Evolutionary conservation across 495 filamentous ascomycete species (phyloP).

Genomic region (Aspergillus cavernicola): DNA sequence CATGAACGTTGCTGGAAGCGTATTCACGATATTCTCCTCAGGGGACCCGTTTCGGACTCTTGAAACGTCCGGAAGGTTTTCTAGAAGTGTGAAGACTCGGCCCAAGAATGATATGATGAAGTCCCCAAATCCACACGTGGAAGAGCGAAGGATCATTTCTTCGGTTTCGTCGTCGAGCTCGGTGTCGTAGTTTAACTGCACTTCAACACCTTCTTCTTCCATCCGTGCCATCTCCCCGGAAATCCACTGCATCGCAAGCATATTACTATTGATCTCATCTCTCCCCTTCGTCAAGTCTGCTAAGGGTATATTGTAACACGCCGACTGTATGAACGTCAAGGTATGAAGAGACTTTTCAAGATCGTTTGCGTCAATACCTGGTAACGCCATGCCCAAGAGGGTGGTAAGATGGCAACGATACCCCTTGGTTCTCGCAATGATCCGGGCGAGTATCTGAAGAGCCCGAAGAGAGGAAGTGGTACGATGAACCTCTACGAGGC

Average conservation of each 20-base stretch:
- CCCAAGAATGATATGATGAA: conserved; percentile 88
- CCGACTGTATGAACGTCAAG: conserved; percentile 87
- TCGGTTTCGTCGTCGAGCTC: conserved; percentile 85
- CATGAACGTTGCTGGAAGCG: conserved; percentile 84
- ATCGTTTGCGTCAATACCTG: conserved; percentile 97
- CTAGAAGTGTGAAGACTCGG: conserved; percentile 89
- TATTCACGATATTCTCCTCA: conserved; percentile 97
- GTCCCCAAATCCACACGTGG: conserved; percentile 87
- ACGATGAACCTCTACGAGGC: conserved; percentile 93
- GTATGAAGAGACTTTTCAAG: conserved; percentile 94
- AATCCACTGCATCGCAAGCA: conserved; percentile 90
- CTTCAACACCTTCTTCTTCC: conserved; percentile 78
- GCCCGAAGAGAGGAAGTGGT: conserved; percentile 91
- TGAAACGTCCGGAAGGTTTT: conserved; percentile 90
- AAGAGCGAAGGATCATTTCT: conserved; percentile 88
- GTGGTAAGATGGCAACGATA: conserved; percentile 95
- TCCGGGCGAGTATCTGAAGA: conserved; percentile 80
- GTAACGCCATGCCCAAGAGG: conserved; percentile 82
- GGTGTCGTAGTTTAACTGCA: conserved; percentile 79
- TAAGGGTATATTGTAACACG: conserved; percentile 93
- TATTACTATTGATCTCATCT: conserved; percentile 65
- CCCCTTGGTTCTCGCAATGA: conserved; percentile 86
- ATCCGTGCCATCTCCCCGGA: conserved; percentile 88
- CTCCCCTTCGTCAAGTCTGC: conserved; percentile 70
- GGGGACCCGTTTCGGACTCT: conserved; percentile 84